Conservation (phyloP, 78 protist species). For the Abeoforma whisleri region DNA sequence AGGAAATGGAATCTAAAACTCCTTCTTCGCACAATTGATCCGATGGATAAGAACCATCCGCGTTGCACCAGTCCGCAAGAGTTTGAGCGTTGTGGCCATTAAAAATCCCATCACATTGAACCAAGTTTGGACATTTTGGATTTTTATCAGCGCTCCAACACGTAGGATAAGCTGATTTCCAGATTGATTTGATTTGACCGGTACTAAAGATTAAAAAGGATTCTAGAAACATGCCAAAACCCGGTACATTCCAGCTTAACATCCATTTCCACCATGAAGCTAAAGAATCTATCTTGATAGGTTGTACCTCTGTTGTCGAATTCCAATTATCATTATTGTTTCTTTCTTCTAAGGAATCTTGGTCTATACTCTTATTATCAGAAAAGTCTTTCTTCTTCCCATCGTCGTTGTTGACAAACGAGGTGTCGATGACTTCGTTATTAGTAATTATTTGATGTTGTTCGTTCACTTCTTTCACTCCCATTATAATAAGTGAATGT, state of each 20-base stretch:
- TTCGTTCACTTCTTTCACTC: no score
- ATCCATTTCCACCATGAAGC: constrained; percentile 17
- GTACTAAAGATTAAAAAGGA: constrained; percentile 23
- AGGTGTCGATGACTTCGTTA: no score
- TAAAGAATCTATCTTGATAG: no score
- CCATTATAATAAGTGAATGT: no score
- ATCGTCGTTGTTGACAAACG: no score
- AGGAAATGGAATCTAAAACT: constrained; percentile 16
- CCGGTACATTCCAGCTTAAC: constrained; percentile 21
- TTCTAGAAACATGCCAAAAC: constrained; percentile 31
- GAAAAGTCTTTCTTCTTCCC: no score
- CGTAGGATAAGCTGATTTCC: constrained; percentile 19
- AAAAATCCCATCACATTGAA: not conserved
- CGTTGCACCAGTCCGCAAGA: not conserved
- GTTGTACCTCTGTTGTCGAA: no score
- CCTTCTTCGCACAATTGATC: constrained; percentile 2
- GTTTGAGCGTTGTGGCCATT: not conserved
- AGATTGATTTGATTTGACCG: constrained; percentile 28
- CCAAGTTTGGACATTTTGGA: constrained; percentile 4
- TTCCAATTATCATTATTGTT: no score
- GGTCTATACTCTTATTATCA: no score
- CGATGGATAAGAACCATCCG: constrained; percentile 8
- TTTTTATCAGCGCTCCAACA: constrained; percentile 22
- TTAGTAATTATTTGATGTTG: no score
- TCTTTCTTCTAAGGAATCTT: no score